Conservation (phyloP, 768 basidiomycete species). For the Boletus edulis region DNA sequence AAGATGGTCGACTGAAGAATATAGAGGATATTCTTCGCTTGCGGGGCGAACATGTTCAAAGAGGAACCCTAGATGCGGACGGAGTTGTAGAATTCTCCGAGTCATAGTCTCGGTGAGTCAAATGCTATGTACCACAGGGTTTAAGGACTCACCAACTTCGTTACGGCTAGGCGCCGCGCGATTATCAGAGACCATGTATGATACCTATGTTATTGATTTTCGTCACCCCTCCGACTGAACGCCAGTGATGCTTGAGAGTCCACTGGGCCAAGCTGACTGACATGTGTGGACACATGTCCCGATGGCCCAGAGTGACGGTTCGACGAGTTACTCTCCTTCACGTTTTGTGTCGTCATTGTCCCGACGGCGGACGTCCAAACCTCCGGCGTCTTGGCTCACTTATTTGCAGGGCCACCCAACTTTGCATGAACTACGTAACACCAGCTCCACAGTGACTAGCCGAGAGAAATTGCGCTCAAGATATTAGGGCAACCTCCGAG, state of each 20-base stretch:
- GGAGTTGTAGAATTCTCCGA: conserved; percentile 58
- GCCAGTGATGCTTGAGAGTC: not conserved
- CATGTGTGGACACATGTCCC: not conserved
- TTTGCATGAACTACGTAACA: conserved; percentile 10
- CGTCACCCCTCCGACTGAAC: not conserved
- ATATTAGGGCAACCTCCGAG: not conserved
- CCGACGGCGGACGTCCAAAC: not conserved
- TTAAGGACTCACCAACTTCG: not conserved
- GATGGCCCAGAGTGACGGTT: not conserved
- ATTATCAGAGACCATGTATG: conserved; percentile 2
- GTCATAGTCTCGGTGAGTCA: conserved; percentile 11
- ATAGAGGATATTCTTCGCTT: conserved; percentile 79
- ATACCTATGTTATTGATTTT: conserved; percentile 3
- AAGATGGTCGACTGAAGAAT: conserved; percentile 69
- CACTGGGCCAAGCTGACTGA: not conserved
- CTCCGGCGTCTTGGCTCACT: not conserved
- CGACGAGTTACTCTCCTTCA: not conserved
- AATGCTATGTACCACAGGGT: not conserved
- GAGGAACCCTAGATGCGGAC: conserved; percentile 43
- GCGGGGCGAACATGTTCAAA: conserved; percentile 73
- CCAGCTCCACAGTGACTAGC: conserved; percentile 8
- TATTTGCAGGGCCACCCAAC: too few species aligned
- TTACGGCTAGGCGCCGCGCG: not conserved
- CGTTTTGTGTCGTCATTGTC: not conserved
- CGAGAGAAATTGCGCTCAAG: not conserved